Evolutionary conservation across 148 eudicot genomes (phyloP), one percentile per base, ranked within the genome.

Genomic region (Camellia japonica): DNA sequence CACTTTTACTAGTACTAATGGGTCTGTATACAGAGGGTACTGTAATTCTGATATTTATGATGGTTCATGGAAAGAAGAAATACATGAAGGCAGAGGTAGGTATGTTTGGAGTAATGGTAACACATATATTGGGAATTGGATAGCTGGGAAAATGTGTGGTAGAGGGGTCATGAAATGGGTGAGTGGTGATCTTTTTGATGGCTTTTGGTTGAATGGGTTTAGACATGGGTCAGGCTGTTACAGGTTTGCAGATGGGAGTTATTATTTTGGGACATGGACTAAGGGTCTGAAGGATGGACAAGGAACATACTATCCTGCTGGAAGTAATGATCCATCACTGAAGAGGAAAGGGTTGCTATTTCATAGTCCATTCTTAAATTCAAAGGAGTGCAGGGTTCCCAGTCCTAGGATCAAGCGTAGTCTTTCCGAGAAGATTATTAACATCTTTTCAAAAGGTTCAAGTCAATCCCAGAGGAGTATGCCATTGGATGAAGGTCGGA

Each of bases 21-120:
- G 90, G 58, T 92, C 93, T 72, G 42, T 83, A 7, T 97, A 97
- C 73, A 83, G 77, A 77, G 99, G 99, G 47, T 73, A 86, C 65
- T 64, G 78, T 19, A 97, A 89, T 83, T 86, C 89, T n/a, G 97
- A 94, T 83, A 43, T 85, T 52, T 97, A 94, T 72, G 98, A 97
- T 79, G 99, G 99, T 71, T 88, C 91, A 42, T 97, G 99, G 99
- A 94, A 89, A 87, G 95, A 97, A 83, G 98, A 97, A 69, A 80
- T 87, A 43, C 90, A 88, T 18, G 92, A 97, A 82, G 99, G 99
- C 76, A 89, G 87, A 77, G 99, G 98, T 51, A 86, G 87, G 67
- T 97, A 97, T 85, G 80, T 79, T 52, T 97, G 99, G 99, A 75
- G 83, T 64, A 83, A 83, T 65, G 97, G 94, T n/a, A 91, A 88